phyloP scores from a whole-genome alignment of 2,329 filamentous ascomycete genomes.

The Biscogniauxia marginata region DNA sequence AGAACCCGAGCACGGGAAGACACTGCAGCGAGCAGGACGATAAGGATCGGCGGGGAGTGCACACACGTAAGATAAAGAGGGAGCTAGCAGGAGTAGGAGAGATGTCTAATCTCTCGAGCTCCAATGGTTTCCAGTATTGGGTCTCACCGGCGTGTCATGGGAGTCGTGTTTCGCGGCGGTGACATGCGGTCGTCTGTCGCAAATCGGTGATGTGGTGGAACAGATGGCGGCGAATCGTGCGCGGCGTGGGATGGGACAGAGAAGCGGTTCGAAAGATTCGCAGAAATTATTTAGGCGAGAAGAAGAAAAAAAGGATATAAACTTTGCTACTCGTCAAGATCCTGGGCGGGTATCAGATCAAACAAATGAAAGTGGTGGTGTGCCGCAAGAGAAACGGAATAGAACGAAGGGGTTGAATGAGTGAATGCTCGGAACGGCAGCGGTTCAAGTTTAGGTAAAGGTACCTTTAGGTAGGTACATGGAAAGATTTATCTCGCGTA shows the following conservation, averaged over 20 bases:
- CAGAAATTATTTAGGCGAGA: not conserved
- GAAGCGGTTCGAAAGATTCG: not conserved
- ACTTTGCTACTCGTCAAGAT: not conserved
- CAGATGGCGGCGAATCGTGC: not conserved
- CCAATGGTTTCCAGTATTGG: constrained; percentile 3
- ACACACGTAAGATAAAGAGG: constrained; percentile 1
- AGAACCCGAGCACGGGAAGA: constrained; percentile 16
- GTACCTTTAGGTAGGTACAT: not conserved
- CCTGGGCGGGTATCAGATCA: not conserved
- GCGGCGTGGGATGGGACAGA: not conserved
- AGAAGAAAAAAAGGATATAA: not conserved
- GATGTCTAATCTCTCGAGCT: constrained; percentile 2
- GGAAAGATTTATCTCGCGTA: too few relatives aligned
- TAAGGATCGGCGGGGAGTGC: constrained; percentile 1
- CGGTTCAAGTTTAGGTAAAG: not conserved
- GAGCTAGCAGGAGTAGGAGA: not conserved
- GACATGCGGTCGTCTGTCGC: not conserved
- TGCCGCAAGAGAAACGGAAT: not conserved
- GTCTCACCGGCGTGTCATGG: constrained; percentile 11
- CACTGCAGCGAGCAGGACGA: not conserved
- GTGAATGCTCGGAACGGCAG: not conserved
- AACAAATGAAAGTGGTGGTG: constrained; percentile 2
- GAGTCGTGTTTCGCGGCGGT: not conserved
- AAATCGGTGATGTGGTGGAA: constrained; percentile 1
- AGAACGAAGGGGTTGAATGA: constrained; percentile 1